Percentiles rank a stretch among this genome's conserved stretches.
phyloP scores from a whole-genome alignment of 2,329 filamentous ascomycete genomes.

The Trichophyton equinum region DNA sequence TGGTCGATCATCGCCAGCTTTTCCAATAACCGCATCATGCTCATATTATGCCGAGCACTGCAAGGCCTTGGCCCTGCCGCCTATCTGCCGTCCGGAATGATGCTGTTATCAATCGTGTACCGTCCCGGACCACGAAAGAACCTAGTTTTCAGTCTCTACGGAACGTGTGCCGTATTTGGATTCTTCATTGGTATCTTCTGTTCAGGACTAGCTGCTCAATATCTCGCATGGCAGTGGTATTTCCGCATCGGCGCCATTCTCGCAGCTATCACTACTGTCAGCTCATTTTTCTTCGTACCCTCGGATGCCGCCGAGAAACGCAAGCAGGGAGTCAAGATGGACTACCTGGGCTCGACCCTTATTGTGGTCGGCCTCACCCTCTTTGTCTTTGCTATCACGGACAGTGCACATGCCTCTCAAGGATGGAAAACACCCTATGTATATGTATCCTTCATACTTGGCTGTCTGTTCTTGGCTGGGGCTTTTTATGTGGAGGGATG shows the following conservation, averaged over 20 bases:
- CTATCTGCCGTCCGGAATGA: constrained; percentile 56
- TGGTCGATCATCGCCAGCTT: constrained; percentile 63
- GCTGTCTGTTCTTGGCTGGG: constrained; percentile 44
- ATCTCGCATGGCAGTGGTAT: constrained; percentile 51
- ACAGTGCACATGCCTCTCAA: constrained; percentile 54
- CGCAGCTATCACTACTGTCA: constrained; percentile 33
- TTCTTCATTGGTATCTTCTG: constrained; percentile 50
- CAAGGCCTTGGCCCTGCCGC: constrained; percentile 63
- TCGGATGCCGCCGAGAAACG: constrained; percentile 31
- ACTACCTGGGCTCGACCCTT: constrained; percentile 51
- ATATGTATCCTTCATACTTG: constrained; percentile 50
- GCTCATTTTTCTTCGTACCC: constrained; percentile 39
- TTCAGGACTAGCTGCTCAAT: constrained; percentile 46
- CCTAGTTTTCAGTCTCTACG: constrained; percentile 49
- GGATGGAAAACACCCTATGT: constrained; percentile 67
- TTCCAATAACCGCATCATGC: constrained; percentile 53
- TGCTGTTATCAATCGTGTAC: constrained; percentile 52
- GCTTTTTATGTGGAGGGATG: constrained; percentile 62
- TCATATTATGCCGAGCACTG: constrained; percentile 60
- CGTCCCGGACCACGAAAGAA: constrained; percentile 58
- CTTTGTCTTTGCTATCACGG: constrained; percentile 62
- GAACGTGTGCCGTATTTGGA: constrained; percentile 39
- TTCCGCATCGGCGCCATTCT: constrained; percentile 54
- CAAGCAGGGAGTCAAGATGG: constrained; percentile 45
- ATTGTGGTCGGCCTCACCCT: constrained; percentile 55